Base-by-base conservation (phyloP, 352 stramenopile species). In the Thalassiosira gravida region DNA sequence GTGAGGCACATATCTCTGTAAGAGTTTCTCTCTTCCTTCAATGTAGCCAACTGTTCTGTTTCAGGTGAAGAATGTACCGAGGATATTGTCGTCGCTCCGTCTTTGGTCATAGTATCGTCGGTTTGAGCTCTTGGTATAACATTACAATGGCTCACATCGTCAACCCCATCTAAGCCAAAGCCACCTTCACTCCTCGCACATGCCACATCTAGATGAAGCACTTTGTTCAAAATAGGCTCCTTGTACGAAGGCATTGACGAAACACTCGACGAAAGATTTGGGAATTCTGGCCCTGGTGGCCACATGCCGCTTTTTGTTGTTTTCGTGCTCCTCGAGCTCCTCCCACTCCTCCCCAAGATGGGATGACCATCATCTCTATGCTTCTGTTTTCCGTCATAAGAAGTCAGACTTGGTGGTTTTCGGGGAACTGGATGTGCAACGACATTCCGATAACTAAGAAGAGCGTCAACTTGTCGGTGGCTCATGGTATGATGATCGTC, bases 1-100 rank as follows among this genome's bases (percentile, higher is more conserved):
- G 84, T 92, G 11, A 93, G 64, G 72, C 84, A 91, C 61, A 92
- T 84, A 59, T 93, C 88, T 77, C 86, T 72, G 53, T 86, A 93
- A 7, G 78, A 72, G 74, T 93, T 84, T 44, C 86, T 56, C 70
- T 93, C 84, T 72, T 92, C 86, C 56, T 85, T 80, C 42, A 93
- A 65, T 32, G 49, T 70, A 35, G 53, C 29, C 46, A 88, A 46
- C 73, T 90, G 74, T 62, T 92, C 82, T 29, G 62, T 35, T 78
- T 91, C 86, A 32, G 63, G 74, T 47, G 77, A 70, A 56, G 82
- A 87, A 32, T 82, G 62, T 20, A 77, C 79, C 20, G 88, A 92
- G 50, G 80, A 90, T 71, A 93, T 91, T 44, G 88, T 92, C 50
- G 87, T 89, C 18, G 82, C 79, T 42, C 81, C 85, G 66, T 92